Evolutionary conservation across 176 grass and related monocot species (phyloP), one percentile per base, ranked within the genome.

Genomic region (Metroxylon sagu): DNA sequence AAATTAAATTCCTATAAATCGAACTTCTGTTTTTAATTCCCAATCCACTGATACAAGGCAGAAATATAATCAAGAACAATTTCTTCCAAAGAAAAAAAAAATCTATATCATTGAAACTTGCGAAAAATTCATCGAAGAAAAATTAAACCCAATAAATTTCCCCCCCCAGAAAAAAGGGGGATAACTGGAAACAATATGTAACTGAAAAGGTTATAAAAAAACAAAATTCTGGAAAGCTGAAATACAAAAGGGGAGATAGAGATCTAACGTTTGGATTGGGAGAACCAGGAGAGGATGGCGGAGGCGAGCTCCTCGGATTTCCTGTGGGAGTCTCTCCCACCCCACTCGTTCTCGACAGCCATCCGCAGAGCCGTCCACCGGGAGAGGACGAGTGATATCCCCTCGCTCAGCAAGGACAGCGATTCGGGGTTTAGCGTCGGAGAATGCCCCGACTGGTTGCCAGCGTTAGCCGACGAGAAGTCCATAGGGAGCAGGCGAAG

Each of bases 291-390:
- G 69, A 85, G 67, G 54, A 97, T 69, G 18, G 61, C 68, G 3
- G 66, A 16, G 50, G 58, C 70, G 28, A 97, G 64, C 55, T 80
- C 61, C 53, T 88, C 79, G 18, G 87, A 78, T 73, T 91, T 97
- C 53, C 29, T 17, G 16, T 73, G 81, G 48, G 87, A 97, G 4
- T 88, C 78, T 48, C 70, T 80, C 19, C 81, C 87, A 23, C 93
- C 93, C 87, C 87, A 97, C 56, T 61, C 60, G 49, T 91, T 85
- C 69, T 91, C 81, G 61, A 97, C 76, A 26, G 79, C 93, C 84
- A 97, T 85, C 87, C 85, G 84, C 16, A 96, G 71, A 30, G 80
- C 86, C 17, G 83, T 96, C 91, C 91, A 96, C 21, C 77, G 74
- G 49, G 35, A 71, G 39, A 96, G 74, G 28, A 96, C 61, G 2